Evolutionary conservation across 768 basidiomycete species (phyloP), one percentile per base, ranked within the genome.

Genomic region (Boletus tylopilopsis): DNA sequence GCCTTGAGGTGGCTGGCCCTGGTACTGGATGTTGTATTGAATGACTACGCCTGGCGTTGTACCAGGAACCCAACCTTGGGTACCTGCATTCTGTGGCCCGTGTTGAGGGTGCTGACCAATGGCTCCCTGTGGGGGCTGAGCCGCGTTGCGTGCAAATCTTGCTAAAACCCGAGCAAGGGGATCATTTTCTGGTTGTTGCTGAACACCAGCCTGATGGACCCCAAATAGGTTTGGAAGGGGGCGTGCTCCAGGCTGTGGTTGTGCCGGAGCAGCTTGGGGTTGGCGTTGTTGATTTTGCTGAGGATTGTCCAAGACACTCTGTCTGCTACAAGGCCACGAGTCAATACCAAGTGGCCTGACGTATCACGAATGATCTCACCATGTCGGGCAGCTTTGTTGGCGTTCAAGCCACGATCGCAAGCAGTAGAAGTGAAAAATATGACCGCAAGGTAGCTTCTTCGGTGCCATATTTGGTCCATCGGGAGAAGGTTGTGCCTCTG

Each of bases 301-400:
- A 54, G 67, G 58, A 30, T 70, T 71, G 25, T 90, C 88, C 22
- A 91, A 71, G 5, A 92, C 90, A 35, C 82, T 85, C 37, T 87
- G 81, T 45, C 90, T 87, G 63, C 90, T 90, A 49, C 39, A 29
- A 35, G 23, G 45, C 42, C 16, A 21, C 33, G 34, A 12, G 38
- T 51, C 11, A 47, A 43, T 49, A 52, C 47, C 37, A 30, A 47
- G 16, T 35, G 7, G 13, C 33, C 13, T 36, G 21, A 36, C 27
- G 5, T 25, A 15, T 16, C 13, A 38, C 42, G 50, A 49, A 19
- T 29, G 68, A 18, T 10, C 85, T 68, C 42, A 95, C 95, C 95
- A 99, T 35, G 96, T 99, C 2, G 96, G 96, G 67, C 96, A 99
- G 59, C 90, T 98, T 68, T 98, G 96, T 67, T 99, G 96, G 37